Percentiles rank a stretch among this genome's conserved stretches.
Conservation (phyloP, 495 filamentous ascomycete species). For the Neurospora sp. region DNA sequence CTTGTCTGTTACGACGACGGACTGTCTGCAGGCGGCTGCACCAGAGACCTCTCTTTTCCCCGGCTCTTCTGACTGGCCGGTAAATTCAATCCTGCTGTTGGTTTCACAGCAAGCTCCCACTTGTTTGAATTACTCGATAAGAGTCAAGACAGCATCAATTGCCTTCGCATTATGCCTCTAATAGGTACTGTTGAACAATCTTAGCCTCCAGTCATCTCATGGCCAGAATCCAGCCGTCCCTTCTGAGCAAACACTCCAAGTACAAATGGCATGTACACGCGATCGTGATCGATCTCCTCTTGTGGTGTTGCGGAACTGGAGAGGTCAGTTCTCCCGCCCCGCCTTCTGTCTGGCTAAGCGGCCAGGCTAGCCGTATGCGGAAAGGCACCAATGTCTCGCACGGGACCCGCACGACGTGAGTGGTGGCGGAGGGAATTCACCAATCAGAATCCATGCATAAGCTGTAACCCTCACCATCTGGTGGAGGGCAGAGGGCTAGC, state of each 20-base stretch:
- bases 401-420: background rate
- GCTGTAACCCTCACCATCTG: background rate
- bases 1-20: background rate
- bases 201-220: background rate
- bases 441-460: background rate
- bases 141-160: background rate
- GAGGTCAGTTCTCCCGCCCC: background rate
- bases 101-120: background rate
- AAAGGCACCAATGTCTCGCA: background rate
- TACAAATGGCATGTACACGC: background rate
- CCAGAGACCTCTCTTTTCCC: background rate
- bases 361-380: background rate
- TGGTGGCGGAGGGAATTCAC: background rate
- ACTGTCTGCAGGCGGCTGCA: background rate
- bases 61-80: background rate
- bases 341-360: background rate
- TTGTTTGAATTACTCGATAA: background rate
- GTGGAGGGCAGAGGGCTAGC: background rate
- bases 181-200: background rate
- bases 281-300: background rate
- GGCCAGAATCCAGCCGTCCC: background rate
- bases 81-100: background rate
- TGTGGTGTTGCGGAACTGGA: background rate
- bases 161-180: background rate
- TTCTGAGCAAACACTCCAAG: background rate